Evolutionary conservation across 2,329 filamentous ascomycete genomes (phyloP).

Genomic region (Colletotrichum phormii): DNA sequence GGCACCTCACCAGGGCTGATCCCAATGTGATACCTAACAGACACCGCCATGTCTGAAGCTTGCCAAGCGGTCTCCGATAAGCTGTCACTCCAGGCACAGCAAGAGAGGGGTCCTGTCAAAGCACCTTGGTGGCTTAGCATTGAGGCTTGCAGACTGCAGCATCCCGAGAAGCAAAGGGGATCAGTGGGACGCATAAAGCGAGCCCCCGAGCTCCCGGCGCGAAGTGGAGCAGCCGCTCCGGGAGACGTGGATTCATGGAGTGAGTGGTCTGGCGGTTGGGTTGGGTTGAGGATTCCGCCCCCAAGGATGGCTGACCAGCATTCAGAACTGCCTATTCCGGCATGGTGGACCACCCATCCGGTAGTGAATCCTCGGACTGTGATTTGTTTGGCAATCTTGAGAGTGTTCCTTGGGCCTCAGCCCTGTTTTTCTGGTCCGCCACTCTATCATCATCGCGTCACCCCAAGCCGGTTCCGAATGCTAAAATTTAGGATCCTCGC

Average conservation of each 20-base stretch:
- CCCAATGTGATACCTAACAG: slow-evolving; percentile 11
- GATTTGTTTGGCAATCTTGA: slow-evolving; percentile 7
- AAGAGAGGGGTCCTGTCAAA: background rate
- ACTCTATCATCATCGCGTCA: slow-evolving; percentile 34
- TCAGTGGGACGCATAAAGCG: slow-evolving; percentile 15
- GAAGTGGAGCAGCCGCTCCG: slow-evolving; percentile 1
- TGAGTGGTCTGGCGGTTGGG: slow-evolving; percentile 3
- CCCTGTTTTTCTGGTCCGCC: slow-evolving; percentile 16
- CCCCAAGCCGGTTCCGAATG: background rate
- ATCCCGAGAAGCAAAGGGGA: slow-evolving; percentile 27
- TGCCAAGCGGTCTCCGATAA: background rate
- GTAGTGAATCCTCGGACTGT: background rate
- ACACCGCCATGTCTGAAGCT: background rate
- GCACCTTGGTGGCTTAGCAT: background rate
- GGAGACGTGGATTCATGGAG: slow-evolving; percentile 1
- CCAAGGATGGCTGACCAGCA: slow-evolving; percentile 4
- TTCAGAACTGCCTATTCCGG: slow-evolving; percentile 9
- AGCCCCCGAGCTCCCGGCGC: slow-evolving; percentile 8
- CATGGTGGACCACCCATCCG: slow-evolving; percentile 3
- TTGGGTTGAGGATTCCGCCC: background rate
- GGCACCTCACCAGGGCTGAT: background rate
- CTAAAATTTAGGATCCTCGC: background rate
- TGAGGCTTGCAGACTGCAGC: slow-evolving; percentile 5
- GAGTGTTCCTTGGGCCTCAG: background rate
- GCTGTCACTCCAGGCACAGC: background rate